Evolutionary conservation across 2,329 filamentous ascomycete species (phyloP), one percentile per base, ranked within the genome.

Genomic region (Hypomyces perniciosus): DNA sequence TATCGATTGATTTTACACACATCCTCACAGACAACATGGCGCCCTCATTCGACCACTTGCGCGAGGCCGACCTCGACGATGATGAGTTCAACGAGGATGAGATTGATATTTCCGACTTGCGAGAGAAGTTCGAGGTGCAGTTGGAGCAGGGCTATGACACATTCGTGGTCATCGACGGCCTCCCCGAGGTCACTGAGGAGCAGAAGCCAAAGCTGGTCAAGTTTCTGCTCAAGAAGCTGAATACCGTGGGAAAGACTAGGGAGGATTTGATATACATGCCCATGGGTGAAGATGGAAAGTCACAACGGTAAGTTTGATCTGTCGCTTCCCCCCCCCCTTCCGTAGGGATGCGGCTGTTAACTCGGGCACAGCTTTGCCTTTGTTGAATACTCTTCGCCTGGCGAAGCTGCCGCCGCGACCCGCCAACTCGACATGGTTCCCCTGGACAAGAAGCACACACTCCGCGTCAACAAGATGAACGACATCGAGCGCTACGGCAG

Each of bases 381-480:
- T 67, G 90, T 99, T 63, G 93, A 99, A 71, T 99, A 92, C 72
- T 86, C 90, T 56, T 90, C 90, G 9, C 79, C 93, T 51, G 89
- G 86, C 65, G 91, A 97, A 75, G 93, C 93, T 29, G 79, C 88
- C 51, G 88, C 88, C 48, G 93, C 92, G 51, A 89, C 91, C 61
- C 91, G 95, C 70, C 83, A 88, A 63, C 85, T 99, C 53, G 85
- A 99, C 70, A 82, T 83, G 63, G 84, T 87, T 5, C 82, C 92
- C 41, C 86, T 99, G 64, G 93, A 99, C 76, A 97, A 95, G 81
- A 96, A 86, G 75, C 91, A 99, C 79, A 96, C 83, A 47, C 83
- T 99, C 62, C 81, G 86, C 57, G 91, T 99, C 62, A 99, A 99
- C 83, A 99, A 99, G 75, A 80, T 99, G 63, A 96, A 91, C 63